Conservation (phyloP, 106 monocot genomes). For the Apostasia shenzhenica region DNA sequence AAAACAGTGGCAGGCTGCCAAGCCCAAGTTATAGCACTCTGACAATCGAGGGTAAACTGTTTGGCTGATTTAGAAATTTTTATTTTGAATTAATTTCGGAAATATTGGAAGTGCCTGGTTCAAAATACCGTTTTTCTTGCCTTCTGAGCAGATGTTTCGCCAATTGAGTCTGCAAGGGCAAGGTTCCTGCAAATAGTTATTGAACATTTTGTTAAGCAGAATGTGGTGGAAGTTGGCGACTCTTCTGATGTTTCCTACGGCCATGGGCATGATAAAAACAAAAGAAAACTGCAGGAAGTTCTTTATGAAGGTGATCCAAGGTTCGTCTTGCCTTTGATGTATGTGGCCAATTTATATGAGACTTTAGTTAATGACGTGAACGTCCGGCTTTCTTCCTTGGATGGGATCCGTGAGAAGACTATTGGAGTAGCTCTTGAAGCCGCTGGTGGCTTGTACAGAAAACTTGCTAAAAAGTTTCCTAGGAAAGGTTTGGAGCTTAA, state of each 20-base stretch:
- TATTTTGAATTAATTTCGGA: not conserved
- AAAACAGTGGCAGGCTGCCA: constrained; percentile 44
- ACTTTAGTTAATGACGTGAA: constrained; percentile 87
- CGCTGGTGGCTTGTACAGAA: constrained; percentile 90
- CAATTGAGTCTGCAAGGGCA: constrained; percentile 74
- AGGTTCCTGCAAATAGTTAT: constrained; percentile 79
- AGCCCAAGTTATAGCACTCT: constrained; percentile 48
- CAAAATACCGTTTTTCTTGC: not conserved
- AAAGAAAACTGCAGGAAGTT: constrained; percentile 65
- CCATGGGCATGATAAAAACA: constrained; percentile 57
- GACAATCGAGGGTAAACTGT: constrained; percentile 40
- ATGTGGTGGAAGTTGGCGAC: constrained; percentile 54
- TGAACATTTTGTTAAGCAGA: constrained; percentile 69
- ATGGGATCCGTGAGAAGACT: constrained; percentile 71
- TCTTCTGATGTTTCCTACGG: constrained; percentile 30
- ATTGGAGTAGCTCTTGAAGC: constrained; percentile 98
- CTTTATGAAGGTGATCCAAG: constrained; percentile 81
- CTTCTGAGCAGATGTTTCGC: constrained; percentile 61
- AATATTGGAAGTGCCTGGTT: not conserved
- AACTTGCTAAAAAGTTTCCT: constrained; percentile 70
- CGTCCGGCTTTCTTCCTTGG: constrained; percentile 53
- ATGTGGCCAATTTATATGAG: constrained; percentile 93
- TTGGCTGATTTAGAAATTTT: not conserved
- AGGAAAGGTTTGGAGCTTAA: constrained; percentile 47
- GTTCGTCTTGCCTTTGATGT: constrained; percentile 92